Evolutionary conservation across 129 eudicot genomes (phyloP).

Genomic region (Helianthus annuus): HanXRQr2.0-SUNRISE NC_035446.2:79457019-79457518

Average conservation of each 20-base stretch:
- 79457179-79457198: not conserved
- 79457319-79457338: slow-evolving; percentile 2
- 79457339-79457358: slow-evolving; percentile 8
- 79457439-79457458: too few relatives aligned
- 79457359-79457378: slow-evolving; percentile 4
- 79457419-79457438: slow-evolving; percentile 15
- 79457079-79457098: not conserved
- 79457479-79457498: too few relatives aligned
- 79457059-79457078: not conserved
- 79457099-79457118: not conserved
- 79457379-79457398: slow-evolving; percentile 2
- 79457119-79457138: not conserved
- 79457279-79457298: not conserved
- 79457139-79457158: not conserved
- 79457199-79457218: not conserved
- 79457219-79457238: not conserved
- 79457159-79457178: not conserved
- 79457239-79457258: not conserved
- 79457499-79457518: too few relatives aligned
- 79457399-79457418: slow-evolving; percentile 9
- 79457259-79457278: not conserved
- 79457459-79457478: too few relatives aligned
- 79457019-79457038: too few relatives aligned
- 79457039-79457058: too few relatives aligned
- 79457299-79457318: not conserved